Evolutionary conservation across 257 asterid genomes (phyloP).

Genomic region (Solanum chiquidenum): DNA sequence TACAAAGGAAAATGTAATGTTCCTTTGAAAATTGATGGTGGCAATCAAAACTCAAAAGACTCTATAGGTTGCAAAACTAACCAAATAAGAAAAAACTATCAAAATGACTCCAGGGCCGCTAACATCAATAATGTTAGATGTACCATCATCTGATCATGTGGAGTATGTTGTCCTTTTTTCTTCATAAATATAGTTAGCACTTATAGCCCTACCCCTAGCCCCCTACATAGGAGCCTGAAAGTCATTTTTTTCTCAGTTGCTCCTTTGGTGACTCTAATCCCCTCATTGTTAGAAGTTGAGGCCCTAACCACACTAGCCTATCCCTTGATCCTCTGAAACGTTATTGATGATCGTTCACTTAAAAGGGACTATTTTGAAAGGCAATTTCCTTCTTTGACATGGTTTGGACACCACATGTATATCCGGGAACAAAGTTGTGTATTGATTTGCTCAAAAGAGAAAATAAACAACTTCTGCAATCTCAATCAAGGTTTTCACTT

Average conservation of each 20-base stretch:
- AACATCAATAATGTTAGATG: not conserved
- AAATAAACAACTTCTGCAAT: not conserved
- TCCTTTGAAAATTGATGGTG: not conserved
- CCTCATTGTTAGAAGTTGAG: not conserved
- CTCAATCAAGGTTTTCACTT: not conserved
- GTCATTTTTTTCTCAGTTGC: not conserved
- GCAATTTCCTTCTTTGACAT: not conserved
- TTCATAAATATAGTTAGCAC: not conserved
- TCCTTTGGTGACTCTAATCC: not conserved
- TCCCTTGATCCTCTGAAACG: not conserved
- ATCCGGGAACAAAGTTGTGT: not conserved
- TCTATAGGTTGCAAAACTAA: not conserved
- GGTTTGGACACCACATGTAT: not conserved
- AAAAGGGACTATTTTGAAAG: not conserved
- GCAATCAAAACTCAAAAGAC: not conserved
- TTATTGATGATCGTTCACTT: not conserved
- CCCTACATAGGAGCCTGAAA: not conserved
- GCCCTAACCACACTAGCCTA: not conserved
- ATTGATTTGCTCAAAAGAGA: not conserved
- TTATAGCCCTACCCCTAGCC: not conserved
- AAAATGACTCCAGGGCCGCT: not conserved
- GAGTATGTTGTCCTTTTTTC: not conserved
- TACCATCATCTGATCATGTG: not conserved
- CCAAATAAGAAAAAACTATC: not conserved
- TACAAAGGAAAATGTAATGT: not conserved